Conservation (phyloP, 2,329 filamentous ascomycete species). For the Exserohilum turcica region DNA sequence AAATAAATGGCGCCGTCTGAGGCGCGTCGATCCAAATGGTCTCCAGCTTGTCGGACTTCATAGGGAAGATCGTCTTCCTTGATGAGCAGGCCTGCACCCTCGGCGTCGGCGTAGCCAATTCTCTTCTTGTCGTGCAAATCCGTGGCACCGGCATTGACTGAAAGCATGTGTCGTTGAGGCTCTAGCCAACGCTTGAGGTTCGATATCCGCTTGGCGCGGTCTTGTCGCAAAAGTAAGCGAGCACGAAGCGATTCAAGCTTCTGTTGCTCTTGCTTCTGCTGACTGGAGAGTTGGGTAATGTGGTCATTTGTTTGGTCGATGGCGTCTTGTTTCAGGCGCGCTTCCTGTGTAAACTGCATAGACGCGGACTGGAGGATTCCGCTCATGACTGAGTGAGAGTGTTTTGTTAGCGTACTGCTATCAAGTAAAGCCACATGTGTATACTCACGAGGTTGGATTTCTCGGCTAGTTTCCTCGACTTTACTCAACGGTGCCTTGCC, state of each 20-base stretch:
- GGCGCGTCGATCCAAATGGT: constrained; percentile 36
- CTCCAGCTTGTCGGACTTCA: constrained; percentile 35
- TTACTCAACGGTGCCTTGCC: constrained; percentile 49
- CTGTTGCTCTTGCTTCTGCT: constrained; percentile 77
- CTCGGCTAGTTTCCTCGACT: constrained; percentile 75
- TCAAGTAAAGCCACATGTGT: too few relatives aligned
- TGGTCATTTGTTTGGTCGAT: constrained; percentile 82
- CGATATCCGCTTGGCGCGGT: constrained; percentile 69
- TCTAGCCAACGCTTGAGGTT: constrained; percentile 78
- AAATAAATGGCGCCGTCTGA: constrained; percentile 39
- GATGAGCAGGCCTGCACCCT: constrained; percentile 40
- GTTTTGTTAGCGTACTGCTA: too few relatives aligned
- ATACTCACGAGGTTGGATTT: constrained; percentile 80
- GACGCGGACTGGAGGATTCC: constrained; percentile 80
- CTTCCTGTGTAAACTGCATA: constrained; percentile 76
- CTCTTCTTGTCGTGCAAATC: constrained; percentile 51
- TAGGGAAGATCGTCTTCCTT: constrained; percentile 35
- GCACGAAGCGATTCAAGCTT: constrained; percentile 72
- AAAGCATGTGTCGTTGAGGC: constrained; percentile 65
- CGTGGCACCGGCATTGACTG: constrained; percentile 48
- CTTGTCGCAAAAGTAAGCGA: constrained; percentile 67
- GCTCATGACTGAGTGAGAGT: constrained; percentile 66
- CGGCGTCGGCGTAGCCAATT: constrained; percentile 56
- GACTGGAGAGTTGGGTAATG: constrained; percentile 78
- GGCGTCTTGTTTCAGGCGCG: constrained; percentile 80